Evolutionary conservation across 1,284 basidiomycete genomes (phyloP).

Genomic region (Stereum hirsutum): DNA sequence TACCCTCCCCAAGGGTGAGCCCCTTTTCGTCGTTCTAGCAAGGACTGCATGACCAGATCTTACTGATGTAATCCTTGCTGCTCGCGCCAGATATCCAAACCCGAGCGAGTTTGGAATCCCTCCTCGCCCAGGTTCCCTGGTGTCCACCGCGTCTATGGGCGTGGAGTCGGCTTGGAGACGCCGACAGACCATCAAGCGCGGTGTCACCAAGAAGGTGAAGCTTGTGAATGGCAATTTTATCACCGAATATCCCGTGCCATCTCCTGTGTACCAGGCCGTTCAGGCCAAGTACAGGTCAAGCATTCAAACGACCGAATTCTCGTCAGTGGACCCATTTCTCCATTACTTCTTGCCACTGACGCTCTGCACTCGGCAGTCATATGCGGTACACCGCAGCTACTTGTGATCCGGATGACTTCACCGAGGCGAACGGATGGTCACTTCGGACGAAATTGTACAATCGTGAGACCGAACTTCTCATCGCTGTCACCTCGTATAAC

Average conservation of each 20-base stretch:
- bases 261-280: slow-evolving; percentile 78
- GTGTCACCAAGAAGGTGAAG: slow-evolving; percentile 88
- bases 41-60: too few species aligned
- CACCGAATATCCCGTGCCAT: slow-evolving; percentile 85
- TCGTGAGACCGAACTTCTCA: slow-evolving; percentile 88
- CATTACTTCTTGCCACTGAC: neutral
- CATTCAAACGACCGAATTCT: slow-evolving; percentile 75
- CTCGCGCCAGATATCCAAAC: too few species aligned
- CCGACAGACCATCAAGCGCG: slow-evolving; percentile 87
- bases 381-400: slow-evolving; percentile 93
- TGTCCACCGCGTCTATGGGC: slow-evolving; percentile 53
- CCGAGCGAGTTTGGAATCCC: too few species aligned
- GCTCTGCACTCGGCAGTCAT: too few species aligned
- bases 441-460: slow-evolving; percentile 81
- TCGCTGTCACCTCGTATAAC: slow-evolving; percentile 86
- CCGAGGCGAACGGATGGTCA: slow-evolving; percentile 72
- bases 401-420: slow-evolving; percentile 91
- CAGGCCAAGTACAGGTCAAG: slow-evolving; percentile 66
- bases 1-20: too few species aligned
- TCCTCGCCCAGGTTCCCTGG: slow-evolving; percentile 57
- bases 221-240: slow-evolving; percentile 91
- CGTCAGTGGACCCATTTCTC: slow-evolving; percentile 39
- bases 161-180: slow-evolving; percentile 74
- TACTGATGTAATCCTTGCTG: too few species aligned
- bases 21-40: too few species aligned